Base-by-base conservation (phyloP, 352 stramenopile genomes). In the Globisporangium cystogenes region DNA sequence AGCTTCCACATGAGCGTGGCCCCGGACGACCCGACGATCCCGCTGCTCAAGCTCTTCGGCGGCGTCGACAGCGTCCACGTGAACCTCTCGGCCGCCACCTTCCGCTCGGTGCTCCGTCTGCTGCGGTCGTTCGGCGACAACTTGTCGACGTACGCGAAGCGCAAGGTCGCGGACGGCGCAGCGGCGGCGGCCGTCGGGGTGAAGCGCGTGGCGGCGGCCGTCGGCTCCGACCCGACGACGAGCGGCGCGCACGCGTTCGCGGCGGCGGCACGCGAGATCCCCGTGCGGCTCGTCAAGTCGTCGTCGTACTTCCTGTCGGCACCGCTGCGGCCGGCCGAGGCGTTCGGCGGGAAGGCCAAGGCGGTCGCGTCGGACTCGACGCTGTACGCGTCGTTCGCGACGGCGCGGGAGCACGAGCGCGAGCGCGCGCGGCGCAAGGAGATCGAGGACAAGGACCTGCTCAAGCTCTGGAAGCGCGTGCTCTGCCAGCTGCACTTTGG, bases 391-490 rank as follows among this genome's bases (percentile, higher is more conserved):
- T 57, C 53, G 4, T 73, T 82, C 36, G 58, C 72, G 23, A 62
- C 56, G 46, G 72, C 65, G 27, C 59, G 64, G 18, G 66, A 77
- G 35, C 60, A 74, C 11, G 69, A 82, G 26, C 51, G 60, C 26
- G 69, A 70, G 35, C 69, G 59, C 39, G 54, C 65, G 16, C 36
- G 52, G 35, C 48, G 53, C 33, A 91, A 90, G 44, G 78, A 86
- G 11, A 70, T 86, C 20, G 64, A 83, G 11, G 76, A 87, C 42
- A 59, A 75, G n/a, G 78, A 89, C 47, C 61, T 93, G 45, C 57
- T 90, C 1, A 94, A 91, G 53, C 47, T 94, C 24, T 90, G 80
- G 78, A 82, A 83, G 55, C 80, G 84, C 18, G 65, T 89, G 27
- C 57, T 85, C 20, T 86, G 78, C 45, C 51, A 80, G 42, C 51